Evolutionary conservation across 352 stramenopile genomes (phyloP), one percentile per base, ranked within the genome.

Genomic region (Plasmopara muralis): DNA sequence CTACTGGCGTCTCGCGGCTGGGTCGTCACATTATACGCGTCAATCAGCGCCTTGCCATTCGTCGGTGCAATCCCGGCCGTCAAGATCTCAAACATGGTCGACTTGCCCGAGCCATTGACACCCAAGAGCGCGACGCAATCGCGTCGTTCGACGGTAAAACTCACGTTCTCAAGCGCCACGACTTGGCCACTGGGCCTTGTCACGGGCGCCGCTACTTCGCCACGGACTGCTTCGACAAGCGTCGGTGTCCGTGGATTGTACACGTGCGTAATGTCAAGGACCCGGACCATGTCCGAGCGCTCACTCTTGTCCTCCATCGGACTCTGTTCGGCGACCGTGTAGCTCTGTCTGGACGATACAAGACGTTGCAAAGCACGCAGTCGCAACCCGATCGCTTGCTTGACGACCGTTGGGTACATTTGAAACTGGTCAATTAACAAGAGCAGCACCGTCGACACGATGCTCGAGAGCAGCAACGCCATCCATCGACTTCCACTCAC

Each of bases 101-200:
- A 98, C 64, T 98, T 98, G n/a, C 93, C 92, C 13, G 90, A 93
- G 2, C 93, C 95, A 63, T 98, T 98, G 40, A 96, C 84, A 3
- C 95, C 94, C 12, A 98, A 63, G 4, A 98, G 55, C 1, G 91
- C 93, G 14, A 98, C 89, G 47, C 92, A 92, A 55, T 97, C 84
- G 15, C 90, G 83, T 25, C 74, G 70, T 35, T 89, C 71, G 4
- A 98, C 89, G 0, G 70, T 68, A 39, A 97, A 86, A 53, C 71
- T 89, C 7, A 97, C 70, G 39, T 89, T 66, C 31, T 87, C 55
- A 9, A 90, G 43, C 4, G 82, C 82, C 9, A 91, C 69, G 7
- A 91, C 77, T 45, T 88, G 76, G 1, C 74, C 67, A 16, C 60
- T 70, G 25, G 63, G 28, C 51, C 73, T 86, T 30, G 54, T n/a